Evolutionary conservation across 345 rosid species (phyloP).

Genomic region (Microcos paniculata): DNA sequence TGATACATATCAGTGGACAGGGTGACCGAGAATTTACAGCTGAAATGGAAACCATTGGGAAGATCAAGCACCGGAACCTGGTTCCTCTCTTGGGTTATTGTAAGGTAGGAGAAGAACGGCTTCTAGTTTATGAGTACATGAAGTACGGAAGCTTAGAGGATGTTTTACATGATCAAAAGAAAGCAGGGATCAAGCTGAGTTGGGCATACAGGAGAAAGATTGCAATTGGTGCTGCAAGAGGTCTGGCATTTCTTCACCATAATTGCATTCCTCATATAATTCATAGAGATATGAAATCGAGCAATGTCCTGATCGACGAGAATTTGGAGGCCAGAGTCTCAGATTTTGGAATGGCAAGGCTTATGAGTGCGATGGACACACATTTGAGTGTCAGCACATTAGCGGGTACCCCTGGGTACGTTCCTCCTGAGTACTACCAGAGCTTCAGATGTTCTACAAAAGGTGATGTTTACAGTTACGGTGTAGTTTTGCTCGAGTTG

Average conservation of each 20-base stretch:
- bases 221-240: conserved; percentile 90
- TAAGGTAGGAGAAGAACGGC: conserved; percentile 88
- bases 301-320: conserved; percentile 87
- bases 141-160: conserved; percentile 92
- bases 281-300: conserved; percentile 97
- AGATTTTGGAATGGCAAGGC: conserved; percentile 97
- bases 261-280: conserved; percentile 85
- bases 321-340: conserved; percentile 91
- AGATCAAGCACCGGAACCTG: conserved; percentile 89
- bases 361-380: conserved; percentile 86
- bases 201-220: conserved; percentile 85
- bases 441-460: conserved; percentile 83
- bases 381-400: conserved; percentile 97
- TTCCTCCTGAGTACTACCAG: conserved; percentile 96
- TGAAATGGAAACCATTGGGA: conserved; percentile 98
- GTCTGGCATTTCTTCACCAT: conserved; percentile 89
- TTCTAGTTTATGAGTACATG: conserved; percentile 95
- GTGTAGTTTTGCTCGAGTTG: conserved; percentile 88
- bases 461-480: conserved; percentile 96
- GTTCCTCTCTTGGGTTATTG: conserved; percentile 94
- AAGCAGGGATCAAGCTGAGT: conserved; percentile 64
- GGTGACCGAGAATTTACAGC: conserved; percentile 95
- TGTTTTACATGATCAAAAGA: conserved; percentile 71
- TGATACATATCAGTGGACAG: conserved; percentile 90
- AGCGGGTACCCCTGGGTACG: conserved; percentile 97